These are phyloP conservation scores for Nakazawaea wyomingensis DNA, from an alignment of 805 yeast genomes.

Conservation along the genomic window DNA sequence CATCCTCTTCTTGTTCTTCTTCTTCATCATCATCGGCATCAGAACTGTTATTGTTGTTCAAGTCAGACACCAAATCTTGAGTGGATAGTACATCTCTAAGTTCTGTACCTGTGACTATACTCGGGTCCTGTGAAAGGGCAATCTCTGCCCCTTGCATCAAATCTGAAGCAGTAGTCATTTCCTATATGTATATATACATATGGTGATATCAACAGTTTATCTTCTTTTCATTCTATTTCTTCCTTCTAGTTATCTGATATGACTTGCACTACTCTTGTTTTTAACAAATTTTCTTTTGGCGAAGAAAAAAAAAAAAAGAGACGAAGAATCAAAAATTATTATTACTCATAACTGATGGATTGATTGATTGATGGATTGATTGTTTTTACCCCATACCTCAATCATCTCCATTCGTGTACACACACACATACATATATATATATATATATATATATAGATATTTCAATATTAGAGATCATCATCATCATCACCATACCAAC, in stretches of 20 bases:
- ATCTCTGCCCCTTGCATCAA: background rate
- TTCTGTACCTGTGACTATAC: background rate
- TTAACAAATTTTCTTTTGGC: too few relatives aligned
- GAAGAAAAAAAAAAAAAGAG: too few relatives aligned
- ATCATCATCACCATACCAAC: too few relatives aligned
- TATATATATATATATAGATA: background rate
- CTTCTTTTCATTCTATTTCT: background rate
- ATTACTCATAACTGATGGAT: too few relatives aligned
- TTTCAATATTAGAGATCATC: background rate
- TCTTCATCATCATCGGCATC: constrained; percentile 6
- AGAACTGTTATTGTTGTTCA: background rate
- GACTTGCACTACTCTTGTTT: too few relatives aligned
- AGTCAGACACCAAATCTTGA: background rate
- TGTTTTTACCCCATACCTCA: too few relatives aligned
- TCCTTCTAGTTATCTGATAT: background rate
- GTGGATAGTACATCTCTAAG: background rate
- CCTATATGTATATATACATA: background rate
- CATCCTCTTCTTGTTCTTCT: constrained; percentile 1
- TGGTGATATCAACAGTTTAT: background rate
- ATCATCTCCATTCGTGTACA: too few relatives aligned
- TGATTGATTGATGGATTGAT: too few relatives aligned
- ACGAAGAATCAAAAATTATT: too few relatives aligned
- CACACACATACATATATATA: too few relatives aligned
- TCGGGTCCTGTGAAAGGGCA: constrained; percentile 5
- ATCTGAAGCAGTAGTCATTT: background rate